Evolutionary conservation across 2,329 filamentous ascomycete genomes (phyloP).

Genomic region (Ceratocystis albifundus): DNA sequence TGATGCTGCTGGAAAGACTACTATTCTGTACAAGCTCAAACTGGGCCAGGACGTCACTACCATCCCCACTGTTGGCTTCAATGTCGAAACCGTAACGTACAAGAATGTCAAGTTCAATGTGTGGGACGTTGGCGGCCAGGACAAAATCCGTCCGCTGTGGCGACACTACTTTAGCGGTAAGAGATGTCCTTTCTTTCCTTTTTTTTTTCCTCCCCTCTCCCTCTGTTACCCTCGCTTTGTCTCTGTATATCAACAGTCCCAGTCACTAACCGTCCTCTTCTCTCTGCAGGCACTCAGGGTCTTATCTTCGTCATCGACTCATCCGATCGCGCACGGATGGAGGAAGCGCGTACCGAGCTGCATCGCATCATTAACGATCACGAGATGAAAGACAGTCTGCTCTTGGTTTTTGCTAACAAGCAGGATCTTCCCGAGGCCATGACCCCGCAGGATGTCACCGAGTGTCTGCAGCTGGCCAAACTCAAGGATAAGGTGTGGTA

Average conservation of each 20-base stretch:
- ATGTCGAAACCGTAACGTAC: constrained; percentile 97
- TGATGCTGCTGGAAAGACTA: constrained; percentile 97
- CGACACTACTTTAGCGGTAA: constrained; percentile 86
- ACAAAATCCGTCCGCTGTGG: constrained; percentile 97
- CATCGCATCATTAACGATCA: constrained; percentile 96
- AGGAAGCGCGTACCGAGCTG: constrained; percentile 84
- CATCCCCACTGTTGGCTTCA: constrained; percentile 97
- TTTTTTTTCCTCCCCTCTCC: no score
- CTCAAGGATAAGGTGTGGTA: constrained; percentile 79
- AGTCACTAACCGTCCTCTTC: not conserved
- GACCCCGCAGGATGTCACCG: constrained; percentile 68
- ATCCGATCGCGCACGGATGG: constrained; percentile 79
- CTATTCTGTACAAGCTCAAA: constrained; percentile 98
- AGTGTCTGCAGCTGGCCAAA: constrained; percentile 61
- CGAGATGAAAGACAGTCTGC: constrained; percentile 89
- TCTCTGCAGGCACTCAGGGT: constrained; percentile 68
- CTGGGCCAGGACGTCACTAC: constrained; percentile 96
- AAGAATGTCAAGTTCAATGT: constrained; percentile 99
- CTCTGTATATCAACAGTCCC: constrained; percentile 9
- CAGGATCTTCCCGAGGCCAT: constrained; percentile 82
- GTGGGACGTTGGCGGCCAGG: constrained; percentile 97
- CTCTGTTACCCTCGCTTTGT: no score
- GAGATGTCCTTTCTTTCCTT: constrained; percentile 28
- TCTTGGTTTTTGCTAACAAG: constrained; percentile 98
- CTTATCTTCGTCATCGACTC: constrained; percentile 98